A percentile compares a stretch with the other conserved stretches of the same genome.
phyloP scores from a whole-genome alignment of 1,284 basidiomycete genomes.

The Pyrrhoderma lamaoense region DNA sequence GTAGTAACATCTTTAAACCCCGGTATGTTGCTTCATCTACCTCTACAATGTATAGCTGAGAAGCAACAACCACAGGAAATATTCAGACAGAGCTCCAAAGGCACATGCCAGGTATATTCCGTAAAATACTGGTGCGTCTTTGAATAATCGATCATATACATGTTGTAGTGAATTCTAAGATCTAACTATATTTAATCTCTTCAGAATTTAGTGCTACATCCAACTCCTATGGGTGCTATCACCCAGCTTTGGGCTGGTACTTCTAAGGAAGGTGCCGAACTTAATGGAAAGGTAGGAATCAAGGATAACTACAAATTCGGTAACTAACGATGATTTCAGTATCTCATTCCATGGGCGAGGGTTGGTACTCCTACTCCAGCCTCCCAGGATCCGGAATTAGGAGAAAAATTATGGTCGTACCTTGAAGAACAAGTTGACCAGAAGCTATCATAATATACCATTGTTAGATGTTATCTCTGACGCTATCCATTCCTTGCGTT shows the following conservation, averaged over 20 bases:
- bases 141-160: neutral
- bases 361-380: conserved; percentile 23
- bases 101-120: conserved; percentile 22
- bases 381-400: conserved; percentile 28
- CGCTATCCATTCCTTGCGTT: too few species aligned
- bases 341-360: conserved; percentile 42
- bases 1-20: conserved; percentile 30
- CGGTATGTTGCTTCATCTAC: conserved; percentile 24
- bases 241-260: conserved; percentile 46
- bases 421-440: conserved; percentile 32
- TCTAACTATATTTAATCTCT: too few species aligned
- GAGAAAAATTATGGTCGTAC: conserved; percentile 33
- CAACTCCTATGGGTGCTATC: conserved; percentile 28
- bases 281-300: conserved; percentile 36
- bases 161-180: conserved; percentile 1
- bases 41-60: too few species aligned
- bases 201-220: too few species aligned
- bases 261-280: conserved; percentile 29
- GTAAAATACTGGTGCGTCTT: conserved; percentile 14
- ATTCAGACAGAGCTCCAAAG: conserved; percentile 38
- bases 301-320: too few species aligned
- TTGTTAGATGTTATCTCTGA: too few species aligned
- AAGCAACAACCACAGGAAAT: conserved; percentile 30
- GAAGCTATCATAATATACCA: too few species aligned
- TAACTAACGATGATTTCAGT: too few species aligned